A percentile compares a stretch with the other conserved stretches of the same genome.
These are phyloP conservation scores for Leishmania guyanensis DNA, from an alignment of 208 protist genomes.

Conservation along the genomic window DNA sequence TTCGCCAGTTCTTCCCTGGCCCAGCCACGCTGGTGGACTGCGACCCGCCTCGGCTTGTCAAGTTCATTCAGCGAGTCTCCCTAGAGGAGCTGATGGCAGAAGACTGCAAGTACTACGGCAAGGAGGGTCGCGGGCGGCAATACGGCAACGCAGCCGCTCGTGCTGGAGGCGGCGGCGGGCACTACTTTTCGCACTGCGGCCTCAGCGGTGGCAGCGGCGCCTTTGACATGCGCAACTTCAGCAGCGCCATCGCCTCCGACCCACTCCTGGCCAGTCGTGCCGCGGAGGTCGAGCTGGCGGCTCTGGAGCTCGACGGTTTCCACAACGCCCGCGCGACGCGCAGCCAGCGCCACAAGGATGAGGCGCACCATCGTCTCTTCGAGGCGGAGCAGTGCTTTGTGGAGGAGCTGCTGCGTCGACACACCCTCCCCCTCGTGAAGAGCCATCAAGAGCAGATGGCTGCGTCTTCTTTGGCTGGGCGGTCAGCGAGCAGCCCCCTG, in stretches of 20 bases:
- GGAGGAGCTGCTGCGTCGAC: conserved; percentile 59
- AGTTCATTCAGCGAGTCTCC: conserved; percentile 83
- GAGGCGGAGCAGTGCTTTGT: conserved; percentile 73
- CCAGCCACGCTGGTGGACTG: conserved; percentile 87
- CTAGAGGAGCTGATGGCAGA: conserved; percentile 79
- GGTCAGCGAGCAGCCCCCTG: conserved; percentile 8
- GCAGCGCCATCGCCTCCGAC: conserved; percentile 24
- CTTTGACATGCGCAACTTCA: conserved; percentile 56
- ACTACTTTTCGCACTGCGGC: conserved; percentile 19
- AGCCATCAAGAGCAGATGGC: conserved; percentile 20
- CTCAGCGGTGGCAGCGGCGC: conserved; percentile 26
- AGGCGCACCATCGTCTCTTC: conserved; percentile 57
- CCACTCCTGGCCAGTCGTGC: conserved; percentile 31
- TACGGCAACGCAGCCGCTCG: neutral
- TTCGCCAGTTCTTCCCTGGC: conserved; percentile 89
- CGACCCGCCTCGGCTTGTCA: conserved; percentile 78
- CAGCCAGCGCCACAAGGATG: conserved; percentile 52
- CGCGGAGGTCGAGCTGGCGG: conserved; percentile 27
- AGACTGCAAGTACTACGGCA: conserved; percentile 40
- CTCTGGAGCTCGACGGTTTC: conserved; percentile 24
- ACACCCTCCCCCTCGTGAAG: conserved; percentile 66
- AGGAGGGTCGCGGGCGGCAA: conserved; percentile 11
- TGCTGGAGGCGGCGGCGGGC: conserved; percentile 13
- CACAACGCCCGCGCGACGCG: conserved; percentile 29
- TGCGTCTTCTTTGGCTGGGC: neutral